phyloP scores from a whole-genome alignment of 2,329 filamentous ascomycete species.

The Arachnomyces sp. region DNA sequence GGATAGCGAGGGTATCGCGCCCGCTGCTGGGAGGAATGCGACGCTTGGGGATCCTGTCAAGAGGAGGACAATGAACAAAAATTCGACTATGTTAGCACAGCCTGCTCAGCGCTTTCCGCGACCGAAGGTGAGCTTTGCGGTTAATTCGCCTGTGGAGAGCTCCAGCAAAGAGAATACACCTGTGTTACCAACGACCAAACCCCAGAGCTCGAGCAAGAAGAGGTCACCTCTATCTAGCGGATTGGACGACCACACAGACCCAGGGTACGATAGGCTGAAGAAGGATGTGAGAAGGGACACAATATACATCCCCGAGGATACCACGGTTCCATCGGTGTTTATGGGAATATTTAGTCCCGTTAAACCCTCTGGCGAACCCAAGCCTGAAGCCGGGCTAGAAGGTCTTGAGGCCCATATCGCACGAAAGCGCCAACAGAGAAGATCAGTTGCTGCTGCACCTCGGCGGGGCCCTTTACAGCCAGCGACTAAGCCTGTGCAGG shows the following conservation, averaged over 20 bases:
- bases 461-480: constrained; percentile 42
- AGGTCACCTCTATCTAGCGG: too few relatives aligned
- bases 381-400: constrained; percentile 17
- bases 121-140: constrained; percentile 23
- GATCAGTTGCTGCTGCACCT: constrained; percentile 14
- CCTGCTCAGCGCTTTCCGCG: constrained; percentile 32
- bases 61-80: constrained; percentile 16
- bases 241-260: not conserved
- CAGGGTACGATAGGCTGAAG: constrained; percentile 17
- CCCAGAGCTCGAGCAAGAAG: too few relatives aligned
- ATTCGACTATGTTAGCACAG: constrained; percentile 30
- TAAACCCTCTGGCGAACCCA: constrained; percentile 17
- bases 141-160: constrained; percentile 14
- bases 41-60: constrained; percentile 8
- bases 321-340: constrained; percentile 33
- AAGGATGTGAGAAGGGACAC: constrained; percentile 29
- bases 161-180: not conserved
- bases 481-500: constrained; percentile 32
- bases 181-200: not conserved
- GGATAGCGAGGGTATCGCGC: constrained; percentile 19
- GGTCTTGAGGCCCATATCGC: constrained; percentile 28
- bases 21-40: constrained; percentile 7
- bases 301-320: constrained; percentile 37
- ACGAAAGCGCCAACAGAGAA: constrained; percentile 23
- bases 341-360: constrained; percentile 37